A percentile compares a stretch with the other conserved stretches of the same genome.
Conservation (phyloP, 352 stramenopile species). For the Pythium chondricola region DNA sequence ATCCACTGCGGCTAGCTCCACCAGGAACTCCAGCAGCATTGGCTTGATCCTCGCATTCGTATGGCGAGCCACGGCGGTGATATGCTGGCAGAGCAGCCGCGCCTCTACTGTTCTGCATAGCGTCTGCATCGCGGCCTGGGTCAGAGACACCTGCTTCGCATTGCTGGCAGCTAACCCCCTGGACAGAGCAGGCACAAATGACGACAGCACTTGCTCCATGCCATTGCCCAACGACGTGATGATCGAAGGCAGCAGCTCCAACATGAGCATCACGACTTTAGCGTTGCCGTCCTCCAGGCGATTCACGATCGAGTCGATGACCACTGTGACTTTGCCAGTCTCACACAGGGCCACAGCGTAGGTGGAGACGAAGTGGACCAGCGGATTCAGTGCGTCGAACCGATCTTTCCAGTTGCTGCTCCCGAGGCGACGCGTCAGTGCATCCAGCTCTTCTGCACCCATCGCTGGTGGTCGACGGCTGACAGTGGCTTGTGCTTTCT, state of each 20-base stretch:
- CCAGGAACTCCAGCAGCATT: slow-evolving; percentile 43
- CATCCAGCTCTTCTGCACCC: slow-evolving; percentile 31
- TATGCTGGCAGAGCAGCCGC: slow-evolving; percentile 46
- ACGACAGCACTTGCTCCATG: slow-evolving; percentile 53
- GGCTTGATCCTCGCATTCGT: slow-evolving; percentile 60
- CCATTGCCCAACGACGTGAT: slow-evolving; percentile 39
- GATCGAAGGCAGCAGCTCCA: slow-evolving; percentile 52
- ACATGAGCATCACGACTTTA: slow-evolving; percentile 55
- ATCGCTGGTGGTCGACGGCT: slow-evolving; percentile 2
- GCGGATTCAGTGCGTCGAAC: slow-evolving; percentile 47
- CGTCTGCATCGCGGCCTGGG: slow-evolving; percentile 31
- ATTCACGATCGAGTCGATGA: slow-evolving; percentile 71
- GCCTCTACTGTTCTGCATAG: slow-evolving; percentile 44
- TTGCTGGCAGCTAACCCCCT: slow-evolving; percentile 59
- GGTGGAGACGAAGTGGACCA: slow-evolving; percentile 28
- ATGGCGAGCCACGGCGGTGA: slow-evolving; percentile 35
- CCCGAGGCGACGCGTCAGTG: slow-evolving; percentile 42
- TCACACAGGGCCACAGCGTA: slow-evolving; percentile 19
- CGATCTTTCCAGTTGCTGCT: slow-evolving; percentile 81
- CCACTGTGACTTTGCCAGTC: slow-evolving; percentile 38
- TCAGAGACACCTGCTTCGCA: slow-evolving; percentile 35
- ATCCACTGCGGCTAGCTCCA: slow-evolving; percentile 22
- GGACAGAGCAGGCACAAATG: slow-evolving; percentile 42
- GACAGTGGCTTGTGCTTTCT: neutral
- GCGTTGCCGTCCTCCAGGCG: slow-evolving; percentile 71